Base-by-base conservation (phyloP, 495 filamentous ascomycete species). In the Xylaria intraflava region DNA sequence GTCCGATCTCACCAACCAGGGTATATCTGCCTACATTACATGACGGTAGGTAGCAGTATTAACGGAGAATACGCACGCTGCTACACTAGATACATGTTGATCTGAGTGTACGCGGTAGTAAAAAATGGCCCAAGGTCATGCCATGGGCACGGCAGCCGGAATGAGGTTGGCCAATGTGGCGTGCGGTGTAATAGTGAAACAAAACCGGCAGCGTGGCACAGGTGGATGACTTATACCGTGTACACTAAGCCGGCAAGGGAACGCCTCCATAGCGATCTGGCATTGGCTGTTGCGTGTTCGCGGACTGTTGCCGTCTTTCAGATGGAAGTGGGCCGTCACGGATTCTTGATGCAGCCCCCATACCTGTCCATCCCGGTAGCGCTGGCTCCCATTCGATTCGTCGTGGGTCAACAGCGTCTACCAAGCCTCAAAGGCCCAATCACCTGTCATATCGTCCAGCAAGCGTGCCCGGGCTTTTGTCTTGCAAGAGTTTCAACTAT, bases 271-370 rank as follows among this genome's bases (percentile, higher is more conserved):
- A 38, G 5, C 16, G 12, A 2, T 38, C 2, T 17, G 35, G 17
- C n/a, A n/a, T n/a, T n/a, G 26, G 38, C 49, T 9, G 43, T 61
- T 59, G 57, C 62, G 60, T 63, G 60, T 53, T 65, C 62, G 62
- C 62, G 57, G 62, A 65, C 49, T 56, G 45, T 61, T 65, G 60
- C 62, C 62, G 40, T 47, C 42, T 24, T 47, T 39, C 23, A 27
- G 36, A 58, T 27, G 53, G 35, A 58, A 53, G 62, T 59, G 60
- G 53, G 53, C 59, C 38, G 51, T 36, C 41, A 24, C 36, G 31
- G 40, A 46, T 20, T 16, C 3, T 45, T 12, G 42, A 46, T 53
- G 42, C 51, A 53, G 51, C 42, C 42, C 42, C 41, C 24, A 45
- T 30, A 30, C 29, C 19, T 33, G 16, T 27, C 40, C 50, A 43